Conservation (phyloP, 2,329 filamentous ascomycete genomes). For the Elsinoe arachidis region DNA sequence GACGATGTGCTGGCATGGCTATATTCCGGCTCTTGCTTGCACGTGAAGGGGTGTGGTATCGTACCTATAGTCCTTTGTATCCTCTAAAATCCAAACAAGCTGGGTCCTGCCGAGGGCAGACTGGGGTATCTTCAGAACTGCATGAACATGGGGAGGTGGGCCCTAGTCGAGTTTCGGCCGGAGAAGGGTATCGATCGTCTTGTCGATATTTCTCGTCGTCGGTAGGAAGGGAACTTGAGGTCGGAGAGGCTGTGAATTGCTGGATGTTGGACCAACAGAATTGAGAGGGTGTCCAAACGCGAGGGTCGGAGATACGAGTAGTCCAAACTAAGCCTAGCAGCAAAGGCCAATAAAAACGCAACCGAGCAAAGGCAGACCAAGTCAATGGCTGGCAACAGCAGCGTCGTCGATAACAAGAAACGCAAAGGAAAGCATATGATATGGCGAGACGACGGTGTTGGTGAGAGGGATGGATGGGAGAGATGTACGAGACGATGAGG, state of each 20-base stretch:
- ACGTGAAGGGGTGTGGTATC: not conserved
- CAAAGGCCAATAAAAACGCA: not conserved
- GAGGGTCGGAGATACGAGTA: constrained; percentile 12
- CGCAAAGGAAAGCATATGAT: constrained; percentile 8
- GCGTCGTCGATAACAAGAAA: not conserved
- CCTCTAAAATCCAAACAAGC: constrained; percentile 8
- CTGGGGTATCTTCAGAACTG: constrained; percentile 13
- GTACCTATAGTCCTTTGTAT: constrained; percentile 6
- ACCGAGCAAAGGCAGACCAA: constrained; percentile 11
- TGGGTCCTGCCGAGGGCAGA: constrained; percentile 13
- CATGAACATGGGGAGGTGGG: constrained; percentile 1
- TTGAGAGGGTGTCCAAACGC: not conserved
- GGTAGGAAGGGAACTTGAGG: not conserved
- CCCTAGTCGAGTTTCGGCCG: not conserved
- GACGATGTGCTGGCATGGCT: not conserved
- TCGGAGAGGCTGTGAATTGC: not conserved
- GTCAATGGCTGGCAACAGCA: constrained; percentile 12
- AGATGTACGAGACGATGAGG: not conserved
- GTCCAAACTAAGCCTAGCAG: constrained; percentile 6
- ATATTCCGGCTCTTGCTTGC: constrained; percentile 1
- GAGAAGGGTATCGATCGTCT: not conserved
- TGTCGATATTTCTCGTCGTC: not conserved
- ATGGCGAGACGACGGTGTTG: not conserved
- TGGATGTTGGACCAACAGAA: constrained; percentile 9
- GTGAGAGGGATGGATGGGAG: not conserved